phyloP scores from a whole-genome alignment of 352 stramenopile species.

The Phytophthora crassamura region DNA sequence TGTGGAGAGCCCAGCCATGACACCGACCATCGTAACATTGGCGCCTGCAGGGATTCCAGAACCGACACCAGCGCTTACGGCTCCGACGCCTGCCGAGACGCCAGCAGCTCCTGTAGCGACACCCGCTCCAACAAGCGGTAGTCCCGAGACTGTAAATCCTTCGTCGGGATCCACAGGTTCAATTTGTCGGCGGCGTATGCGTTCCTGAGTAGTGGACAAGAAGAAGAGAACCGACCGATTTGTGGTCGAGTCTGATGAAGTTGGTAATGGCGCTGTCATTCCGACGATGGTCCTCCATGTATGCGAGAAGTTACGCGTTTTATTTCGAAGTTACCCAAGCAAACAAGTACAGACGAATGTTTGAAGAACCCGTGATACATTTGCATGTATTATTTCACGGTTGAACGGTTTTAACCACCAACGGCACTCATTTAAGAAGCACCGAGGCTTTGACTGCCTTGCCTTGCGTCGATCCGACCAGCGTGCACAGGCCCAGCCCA shows the following conservation, averaged over 20 bases:
- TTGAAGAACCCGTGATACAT: background rate
- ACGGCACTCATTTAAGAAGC: too few relatives aligned
- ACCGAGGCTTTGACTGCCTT: slow-evolving; percentile 5
- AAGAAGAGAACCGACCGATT: slow-evolving; percentile 4
- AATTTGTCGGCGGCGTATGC: slow-evolving; percentile 21
- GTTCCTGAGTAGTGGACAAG: slow-evolving; percentile 12
- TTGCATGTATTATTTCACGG: slow-evolving; percentile 26
- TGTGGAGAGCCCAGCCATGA: background rate
- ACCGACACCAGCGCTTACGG: slow-evolving; percentile 2
- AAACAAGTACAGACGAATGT: too few relatives aligned
- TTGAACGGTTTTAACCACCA: too few relatives aligned
- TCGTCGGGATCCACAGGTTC: background rate
- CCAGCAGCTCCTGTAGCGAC: slow-evolving; percentile 1
- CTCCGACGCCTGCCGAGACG: background rate
- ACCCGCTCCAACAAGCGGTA: slow-evolving; percentile 1
- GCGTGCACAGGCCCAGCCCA: slow-evolving; percentile 15
- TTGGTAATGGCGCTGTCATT: background rate
- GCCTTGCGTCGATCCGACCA: slow-evolving; percentile 11
- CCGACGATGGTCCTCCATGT: background rate
- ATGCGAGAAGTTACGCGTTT: slow-evolving; percentile 24
- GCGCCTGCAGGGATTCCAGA: background rate
- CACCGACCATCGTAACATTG: background rate
- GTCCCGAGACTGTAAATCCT: background rate
- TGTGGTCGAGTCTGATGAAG: slow-evolving; percentile 8
- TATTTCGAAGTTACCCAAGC: background rate